A percentile compares a stretch with the other conserved stretches of the same genome.
Conservation (phyloP, 305 asterid genomes). For the Rubia occidens region DNA sequence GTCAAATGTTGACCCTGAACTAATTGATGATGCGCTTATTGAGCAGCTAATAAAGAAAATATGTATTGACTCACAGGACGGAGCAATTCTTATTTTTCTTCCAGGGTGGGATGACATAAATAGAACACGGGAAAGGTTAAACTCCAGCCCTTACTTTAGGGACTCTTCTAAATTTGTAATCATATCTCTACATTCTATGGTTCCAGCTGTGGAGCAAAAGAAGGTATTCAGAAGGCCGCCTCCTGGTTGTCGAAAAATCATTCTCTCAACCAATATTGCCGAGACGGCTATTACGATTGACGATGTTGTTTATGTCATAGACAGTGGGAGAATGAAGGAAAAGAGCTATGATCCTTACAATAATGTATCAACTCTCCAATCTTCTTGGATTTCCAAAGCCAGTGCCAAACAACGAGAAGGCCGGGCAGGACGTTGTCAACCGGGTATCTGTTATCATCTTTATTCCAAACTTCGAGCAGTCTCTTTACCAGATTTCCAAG, state of each 20-base stretch:
- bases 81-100: slow-evolving; percentile 90
- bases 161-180: slow-evolving; percentile 54
- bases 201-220: slow-evolving; percentile 79
- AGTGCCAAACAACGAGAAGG: slow-evolving; percentile 96
- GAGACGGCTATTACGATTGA: slow-evolving; percentile 94
- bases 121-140: slow-evolving; percentile 53
- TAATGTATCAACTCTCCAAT: slow-evolving; percentile 85
- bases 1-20: slow-evolving; percentile 54
- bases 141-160: slow-evolving; percentile 51
- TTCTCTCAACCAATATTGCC: slow-evolving; percentile 93
- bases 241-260: slow-evolving; percentile 75
- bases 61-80: slow-evolving; percentile 61
- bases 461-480: slow-evolving; percentile 70
- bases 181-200: slow-evolving; percentile 76
- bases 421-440: slow-evolving; percentile 94
- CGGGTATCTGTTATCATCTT: slow-evolving; percentile 93
- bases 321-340: slow-evolving; percentile 93
- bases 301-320: slow-evolving; percentile 88
- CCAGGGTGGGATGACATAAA: slow-evolving; percentile 98
- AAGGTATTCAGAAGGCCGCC: slow-evolving; percentile 61
- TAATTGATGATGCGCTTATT: slow-evolving; percentile 69
- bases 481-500: slow-evolving; percentile 74
- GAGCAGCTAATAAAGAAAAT: slow-evolving; percentile 68
- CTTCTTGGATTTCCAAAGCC: slow-evolving; percentile 96
- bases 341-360: slow-evolving; percentile 82